These are phyloP conservation scores for Talaromyces sp. DNA, from an alignment of 2,329 filamentous ascomycete genomes.

Conservation along the genomic window DNA sequence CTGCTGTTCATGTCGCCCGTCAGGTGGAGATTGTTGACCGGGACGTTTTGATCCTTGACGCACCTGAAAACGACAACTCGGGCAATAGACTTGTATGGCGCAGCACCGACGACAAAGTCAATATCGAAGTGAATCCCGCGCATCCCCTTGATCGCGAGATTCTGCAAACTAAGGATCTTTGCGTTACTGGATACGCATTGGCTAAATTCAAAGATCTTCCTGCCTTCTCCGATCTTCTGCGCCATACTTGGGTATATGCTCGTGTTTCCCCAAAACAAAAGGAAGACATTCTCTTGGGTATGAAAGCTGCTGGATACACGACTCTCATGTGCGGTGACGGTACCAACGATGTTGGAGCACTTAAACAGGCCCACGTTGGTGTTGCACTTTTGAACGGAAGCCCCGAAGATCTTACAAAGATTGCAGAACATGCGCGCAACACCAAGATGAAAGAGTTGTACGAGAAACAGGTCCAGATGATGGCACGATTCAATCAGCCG, in stretches of 20 bases:
- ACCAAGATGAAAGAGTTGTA: conserved; percentile 99
- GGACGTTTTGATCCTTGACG: conserved; percentile 90
- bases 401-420: conserved; percentile 83
- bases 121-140: conserved; percentile 79
- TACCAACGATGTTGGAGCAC: conserved; percentile 94
- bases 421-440: conserved; percentile 88
- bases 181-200: conserved; percentile 91
- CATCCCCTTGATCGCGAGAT: conserved; percentile 79
- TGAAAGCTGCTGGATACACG: conserved; percentile 96
- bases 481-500: conserved; percentile 94
- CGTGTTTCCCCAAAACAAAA: conserved; percentile 98
- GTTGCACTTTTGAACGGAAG: conserved; percentile 95
- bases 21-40: conserved; percentile 97
- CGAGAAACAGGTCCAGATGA: conserved; percentile 88
- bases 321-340: conserved; percentile 98
- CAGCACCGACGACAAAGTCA: conserved; percentile 86
- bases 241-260: conserved; percentile 95
- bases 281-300: conserved; percentile 93
- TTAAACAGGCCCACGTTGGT: conserved; percentile 97
- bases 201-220: conserved; percentile 81
- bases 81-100: conserved; percentile 87
- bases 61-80: conserved; percentile 81
- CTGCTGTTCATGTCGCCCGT: conserved; percentile 89
- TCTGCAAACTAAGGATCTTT: conserved; percentile 82
- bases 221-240: conserved; percentile 73